Base-by-base conservation (phyloP, 495 filamentous ascomycete genomes). In the Aspergillus campestris region DNA sequence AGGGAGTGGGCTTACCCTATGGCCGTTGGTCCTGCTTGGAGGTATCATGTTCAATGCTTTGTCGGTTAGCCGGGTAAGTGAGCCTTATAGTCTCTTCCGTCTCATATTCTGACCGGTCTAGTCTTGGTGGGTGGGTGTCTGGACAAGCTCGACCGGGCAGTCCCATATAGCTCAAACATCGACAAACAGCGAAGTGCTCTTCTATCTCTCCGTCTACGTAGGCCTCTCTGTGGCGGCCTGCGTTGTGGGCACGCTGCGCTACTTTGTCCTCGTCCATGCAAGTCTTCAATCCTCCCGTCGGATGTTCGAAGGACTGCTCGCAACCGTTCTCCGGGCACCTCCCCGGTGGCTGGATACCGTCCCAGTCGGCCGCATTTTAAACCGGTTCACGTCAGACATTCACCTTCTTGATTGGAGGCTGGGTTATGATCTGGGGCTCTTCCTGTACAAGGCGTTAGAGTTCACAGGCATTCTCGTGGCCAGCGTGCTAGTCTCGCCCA, bases 331-430 rank as follows among this genome's bases (percentile, higher is more conserved):
- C 1, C 77, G 82, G 10, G 73, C 84, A 14, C 85, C 84, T 1
- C 61, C 84, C 7, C 67, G 83, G 38, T 90, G 86, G 86, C 71
- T 89, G 13, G 86, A 90, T 58, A 89, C 85, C 2, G 82, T 87
- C 0, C 86, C 86, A 0, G 64, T 87, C 0, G 86, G 86, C 7
- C 76, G 86, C 15, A 79, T 89, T 30, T 53, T 89, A 10, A 90
- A 89, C 63, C 75, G 86, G 6, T 88, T 89, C 46, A 84, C 84
- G 0, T 72, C 81, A 6, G 86, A 89, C 55, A 86, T 89, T 55
- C 73, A 80, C 51, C 73, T 75, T 1, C 70, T 88, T 12, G 86
- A 89, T 58, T 62, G 32, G 15, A 69, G 72, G 27, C 57, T 88
- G n/a, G 72, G 75, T 10, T 75, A 73, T 45, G 78, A 82, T 35